Evolutionary conservation across 257 asterid species (phyloP), one percentile per base, ranked within the genome.

Genomic region (Solanum ahanhuiri): DNA sequence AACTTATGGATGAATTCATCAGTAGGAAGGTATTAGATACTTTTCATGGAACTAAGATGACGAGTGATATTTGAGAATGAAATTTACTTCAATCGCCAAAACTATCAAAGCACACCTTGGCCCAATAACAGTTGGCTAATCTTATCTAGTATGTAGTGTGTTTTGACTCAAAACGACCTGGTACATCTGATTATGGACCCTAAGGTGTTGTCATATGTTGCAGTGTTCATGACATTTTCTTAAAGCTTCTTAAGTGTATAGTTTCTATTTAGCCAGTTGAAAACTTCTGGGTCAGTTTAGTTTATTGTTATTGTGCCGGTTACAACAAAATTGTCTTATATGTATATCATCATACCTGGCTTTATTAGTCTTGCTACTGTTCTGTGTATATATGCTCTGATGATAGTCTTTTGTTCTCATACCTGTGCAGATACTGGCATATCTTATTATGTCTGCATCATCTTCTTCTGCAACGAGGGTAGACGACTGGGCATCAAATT

Each of bases 391-490:
- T 79, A 25, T 79, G 17, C 37, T 25, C 39, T 79, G 39, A 45
- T 25, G 60, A 17, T 25, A 17, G 28, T 79, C 64, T 45, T 17
- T 25, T 43, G 14, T 37, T 67, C 48, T 82, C 28, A 1, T 28
- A 45, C 37, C 39, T 20, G 72, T 81, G 87, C 97, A 96, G 98
- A 90, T 95, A 28, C 88, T 96, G 35, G 94, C 99, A 3, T 96
- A 96, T 90, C 95, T 96, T 70, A 86, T 96, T 88, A 93, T 94
- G 93, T 96, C 99, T 33, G 96, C 99, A 81, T 96, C 98, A 22
- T 95, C 98, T 4, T 94, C 98, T 4, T 95, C 99, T 9, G 98
- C 99, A 9, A 94, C 98, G 3, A 90, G 98, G 88, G 97, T 92
- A 83, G 90, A 91, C 25, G 99, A 94, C 88, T 95, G 99, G 99